Percentiles rank a stretch among this genome's conserved stretches.
These are phyloP conservation scores for Gamsiella multidivaricata DNA, from an alignment of 192 early-diverging fungal genomes.

Conservation along the genomic window DNA sequence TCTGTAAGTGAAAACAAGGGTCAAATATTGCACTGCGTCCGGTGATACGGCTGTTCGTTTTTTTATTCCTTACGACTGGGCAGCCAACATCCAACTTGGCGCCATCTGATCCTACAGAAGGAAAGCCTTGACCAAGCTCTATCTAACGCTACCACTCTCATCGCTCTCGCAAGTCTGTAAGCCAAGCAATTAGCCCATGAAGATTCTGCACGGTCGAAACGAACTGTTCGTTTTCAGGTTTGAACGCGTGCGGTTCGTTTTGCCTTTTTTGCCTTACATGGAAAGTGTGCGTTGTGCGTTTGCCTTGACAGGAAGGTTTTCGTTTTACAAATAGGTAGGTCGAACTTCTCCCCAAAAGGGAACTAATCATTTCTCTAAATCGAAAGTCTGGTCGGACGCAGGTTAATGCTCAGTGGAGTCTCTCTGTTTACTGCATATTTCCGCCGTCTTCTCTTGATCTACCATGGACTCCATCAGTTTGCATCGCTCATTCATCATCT, in stretches of 20 bases:
- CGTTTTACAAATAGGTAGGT: too few relatives aligned
- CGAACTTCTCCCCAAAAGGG: too few relatives aligned
- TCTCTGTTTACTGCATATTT: not conserved
- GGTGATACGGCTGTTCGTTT: too few relatives aligned
- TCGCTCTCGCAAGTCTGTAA: not conserved
- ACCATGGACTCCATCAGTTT: not conserved
- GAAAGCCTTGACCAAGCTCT: not conserved
- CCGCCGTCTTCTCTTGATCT: not conserved
- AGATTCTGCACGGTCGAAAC: too few relatives aligned
- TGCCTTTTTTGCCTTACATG: not conserved
- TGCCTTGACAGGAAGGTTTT: not conserved
- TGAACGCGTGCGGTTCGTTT: slow-evolving; percentile 5
- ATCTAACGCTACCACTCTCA: not conserved
- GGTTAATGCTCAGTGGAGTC: too few relatives aligned
- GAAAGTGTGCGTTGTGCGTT: too few relatives aligned
- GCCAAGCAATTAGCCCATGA: not conserved
- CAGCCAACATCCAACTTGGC: too few relatives aligned
- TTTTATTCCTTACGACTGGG: too few relatives aligned
- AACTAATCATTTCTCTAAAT: too few relatives aligned
- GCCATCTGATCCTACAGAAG: not conserved
- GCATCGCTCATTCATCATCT: slow-evolving; percentile 7
- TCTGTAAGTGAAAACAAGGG: too few relatives aligned
- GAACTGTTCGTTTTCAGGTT: not conserved
- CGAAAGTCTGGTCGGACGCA: too few relatives aligned
- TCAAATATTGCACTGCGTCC: too few relatives aligned